Conservation (phyloP, 352 stramenopile genomes). For the Pythium monospermum region DNA sequence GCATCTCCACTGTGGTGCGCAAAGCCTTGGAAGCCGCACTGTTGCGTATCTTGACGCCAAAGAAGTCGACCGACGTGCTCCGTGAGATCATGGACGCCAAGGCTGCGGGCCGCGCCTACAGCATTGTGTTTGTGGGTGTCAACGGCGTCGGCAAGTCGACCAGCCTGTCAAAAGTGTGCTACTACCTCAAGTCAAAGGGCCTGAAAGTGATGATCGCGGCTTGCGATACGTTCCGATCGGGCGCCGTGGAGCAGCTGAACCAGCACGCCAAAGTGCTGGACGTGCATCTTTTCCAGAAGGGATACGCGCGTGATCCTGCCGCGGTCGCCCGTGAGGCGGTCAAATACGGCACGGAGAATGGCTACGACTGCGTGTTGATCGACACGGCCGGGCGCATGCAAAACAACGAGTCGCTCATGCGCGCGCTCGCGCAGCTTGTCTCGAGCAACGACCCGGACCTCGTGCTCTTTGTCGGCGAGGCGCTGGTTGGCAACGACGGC, state of each 20-base stretch:
- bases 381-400: conserved; percentile 99
- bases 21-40: conserved; percentile 94
- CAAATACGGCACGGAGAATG: conserved; percentile 92
- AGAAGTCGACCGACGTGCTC: conserved; percentile 95
- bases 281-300: conserved; percentile 94
- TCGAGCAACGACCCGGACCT: conserved; percentile 96
- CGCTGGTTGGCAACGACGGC: conserved; percentile 98
- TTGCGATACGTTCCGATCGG: conserved; percentile 98
- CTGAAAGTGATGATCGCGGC: conserved; percentile 95
- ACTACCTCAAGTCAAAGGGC: conserved; percentile 98
- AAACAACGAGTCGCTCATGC: conserved; percentile 99
- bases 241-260: conserved; percentile 98
- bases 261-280: conserved; percentile 96
- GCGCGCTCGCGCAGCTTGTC: conserved; percentile 95
- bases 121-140: conserved; percentile 98
- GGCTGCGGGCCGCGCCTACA: conserved; percentile 89
- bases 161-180: conserved; percentile 97
- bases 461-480: conserved; percentile 98
- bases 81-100: conserved; percentile 90
- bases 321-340: conserved; percentile 94
- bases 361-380: conserved; percentile 97
- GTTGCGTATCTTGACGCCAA: conserved; percentile 93
- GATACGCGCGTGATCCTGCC: conserved; percentile 97
- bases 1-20: conserved; percentile 88
- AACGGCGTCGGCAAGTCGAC: conserved; percentile 99